Evolutionary conservation across 2,329 filamentous ascomycete genomes (phyloP), one percentile per base, ranked within the genome.

Genomic region (Daldinia sp.): DNA sequence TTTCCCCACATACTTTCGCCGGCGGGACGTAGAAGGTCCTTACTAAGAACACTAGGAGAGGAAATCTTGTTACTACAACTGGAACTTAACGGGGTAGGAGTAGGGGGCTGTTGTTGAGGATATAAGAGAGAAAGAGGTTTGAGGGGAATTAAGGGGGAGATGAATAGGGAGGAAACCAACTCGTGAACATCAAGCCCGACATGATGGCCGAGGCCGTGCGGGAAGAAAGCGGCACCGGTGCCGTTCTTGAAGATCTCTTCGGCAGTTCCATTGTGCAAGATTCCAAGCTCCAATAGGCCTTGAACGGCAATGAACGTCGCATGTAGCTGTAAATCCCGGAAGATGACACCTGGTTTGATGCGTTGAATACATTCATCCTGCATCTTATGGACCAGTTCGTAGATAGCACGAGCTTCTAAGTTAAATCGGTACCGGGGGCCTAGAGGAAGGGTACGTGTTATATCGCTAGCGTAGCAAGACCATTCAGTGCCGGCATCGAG

Each of bases 401-500:
- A 94, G 59, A 98, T 90, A 9, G 88, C 86, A 54, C 87, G 86
- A 0, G 90, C 90, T 77, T 95, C 91, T 13, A 84, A 79, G 0
- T 88, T 87, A 73, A 93, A 97, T 0, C 69, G 64, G 20, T 67
- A 64, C 1, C 71, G 69, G 13, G 67, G 5, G 13, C 86, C 87
- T 23, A 98, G 81, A 4, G 95, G 95, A 72, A 98, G 89, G 0
- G 94, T 96, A 41, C 95, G 89, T 0, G 96, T 98, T 30, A 98
- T 89, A 79, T 98, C 95, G 64, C 92, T 92, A 33, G 93, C 93
- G 78, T 99, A 98, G 73, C 92, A 90, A 55, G 89, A 82, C 81
- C 90, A 97, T 80, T 98, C 95, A 72, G 90, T 92, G 2, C 93
- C 94, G 1, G 95, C 94, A 78, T 99, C 95, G 4, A 99, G 84